Evolutionary conservation across 2,329 filamentous ascomycete genomes (phyloP).

Genomic region (Chalaropsis thielavioides): DNA sequence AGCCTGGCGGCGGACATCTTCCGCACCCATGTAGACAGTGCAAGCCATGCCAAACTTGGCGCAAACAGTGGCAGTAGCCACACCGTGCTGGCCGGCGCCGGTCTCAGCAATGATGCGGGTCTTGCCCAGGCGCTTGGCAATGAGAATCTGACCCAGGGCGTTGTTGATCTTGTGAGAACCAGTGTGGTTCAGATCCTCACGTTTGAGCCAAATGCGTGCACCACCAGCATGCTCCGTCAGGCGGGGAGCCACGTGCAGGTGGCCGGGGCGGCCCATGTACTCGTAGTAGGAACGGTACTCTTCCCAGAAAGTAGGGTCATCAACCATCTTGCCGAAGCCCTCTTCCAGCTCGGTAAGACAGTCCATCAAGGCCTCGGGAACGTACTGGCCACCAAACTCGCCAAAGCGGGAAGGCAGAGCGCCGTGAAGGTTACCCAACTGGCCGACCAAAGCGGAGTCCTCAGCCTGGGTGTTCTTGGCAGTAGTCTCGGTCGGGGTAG

Average conservation of each 20-base stretch:
- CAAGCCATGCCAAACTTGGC: conserved; percentile 98
- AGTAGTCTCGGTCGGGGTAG: conserved; percentile 39
- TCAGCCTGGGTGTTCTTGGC: conserved; percentile 45
- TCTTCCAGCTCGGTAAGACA: conserved; percentile 80
- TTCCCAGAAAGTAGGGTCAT: conserved; percentile 90
- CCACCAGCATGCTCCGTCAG: conserved; percentile 81
- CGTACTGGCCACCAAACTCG: conserved; percentile 93
- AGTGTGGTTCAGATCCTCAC: conserved; percentile 94
- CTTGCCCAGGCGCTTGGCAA: conserved; percentile 79
- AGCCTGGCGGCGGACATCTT: conserved; percentile 90
- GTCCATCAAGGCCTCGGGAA: conserved; percentile 96
- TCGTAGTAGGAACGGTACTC: conserved; percentile 93
- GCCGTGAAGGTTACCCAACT: conserved; percentile 68
- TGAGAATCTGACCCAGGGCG: conserved; percentile 78
- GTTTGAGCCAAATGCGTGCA: conserved; percentile 94
- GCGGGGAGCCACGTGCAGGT: conserved; percentile 75
- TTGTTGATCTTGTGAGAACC: conserved; percentile 99
- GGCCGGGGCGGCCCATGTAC: conserved; percentile 91
- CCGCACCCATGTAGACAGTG: conserved; percentile 87
- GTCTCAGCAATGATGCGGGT: conserved; percentile 97
- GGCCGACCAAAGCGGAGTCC: conserved; percentile 55
- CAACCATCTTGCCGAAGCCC: conserved; percentile 74
- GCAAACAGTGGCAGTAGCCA: conserved; percentile 92
- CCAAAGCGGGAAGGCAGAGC: conserved; percentile 78
- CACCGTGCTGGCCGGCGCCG: conserved; percentile 92